Base-by-base conservation (phyloP, 495 filamentous ascomycete genomes). In the Penicillium macrosclerotiorum region DNA sequence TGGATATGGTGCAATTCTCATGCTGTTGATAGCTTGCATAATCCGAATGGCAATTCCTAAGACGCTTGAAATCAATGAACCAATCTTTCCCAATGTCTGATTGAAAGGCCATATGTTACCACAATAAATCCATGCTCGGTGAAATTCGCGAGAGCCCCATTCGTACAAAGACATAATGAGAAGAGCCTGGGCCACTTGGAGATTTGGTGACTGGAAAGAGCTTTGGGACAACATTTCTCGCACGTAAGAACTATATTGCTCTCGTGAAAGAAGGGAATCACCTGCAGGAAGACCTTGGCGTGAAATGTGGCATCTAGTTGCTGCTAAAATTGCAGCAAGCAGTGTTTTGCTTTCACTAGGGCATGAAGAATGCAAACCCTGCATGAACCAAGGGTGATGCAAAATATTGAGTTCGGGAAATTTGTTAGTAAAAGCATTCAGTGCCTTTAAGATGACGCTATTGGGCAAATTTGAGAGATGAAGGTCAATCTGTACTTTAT, bases 41-140 rank as follows among this genome's bases (percentile, higher is more conserved):
- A 60, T 56, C 13, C 53, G 33, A 16, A 47, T 39, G 12, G 53
- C 49, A 30, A 56, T 52, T n/a, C 49, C 57, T 56, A 24, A n/a
- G 11, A 11, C n/a, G 1, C 5, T 42, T 18, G 38, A 41, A 37
- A 37, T 1, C 8, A 3, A 9, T 22, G 9, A 13, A 25, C 12
- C 14, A 16, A 3, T 8, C 12, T n/a, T 1, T 34, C n/a, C n/a
- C n/a, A n/a, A 17, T 34, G 12, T 14, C 31, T n/a, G 17, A 6
- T 13, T 8, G 5, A 7, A 6, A 3, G 13, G 7, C n/a, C 31
- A 2, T 7, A 2, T 14, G 13, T 36, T 45, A 57, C 56, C 56
- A 34, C 56, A 56, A 36, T 60, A 56, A 6, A 60, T 49, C 56
- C 56, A 60, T 1, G 56, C 57, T 16, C 43, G 45, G 30, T 60